Evolutionary conservation across 2,329 filamentous ascomycete species (phyloP).

Genomic region (Corynespora cassiicola): DNA sequence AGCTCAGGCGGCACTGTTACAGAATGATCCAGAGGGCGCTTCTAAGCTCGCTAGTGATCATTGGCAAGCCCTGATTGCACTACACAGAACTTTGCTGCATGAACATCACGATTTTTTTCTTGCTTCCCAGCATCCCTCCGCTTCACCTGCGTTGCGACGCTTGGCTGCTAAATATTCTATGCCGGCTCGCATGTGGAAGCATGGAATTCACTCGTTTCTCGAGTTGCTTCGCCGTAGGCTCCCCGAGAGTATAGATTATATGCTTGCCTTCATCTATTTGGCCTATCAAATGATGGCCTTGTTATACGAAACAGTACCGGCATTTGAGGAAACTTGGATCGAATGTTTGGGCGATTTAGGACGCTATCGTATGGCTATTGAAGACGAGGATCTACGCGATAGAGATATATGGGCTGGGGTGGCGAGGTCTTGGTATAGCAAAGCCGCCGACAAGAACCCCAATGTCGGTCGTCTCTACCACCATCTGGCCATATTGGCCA

Average conservation of each 20-base stretch:
- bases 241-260: constrained; percentile 81
- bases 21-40: constrained; percentile 53
- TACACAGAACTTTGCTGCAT: constrained; percentile 81
- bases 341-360: constrained; percentile 89
- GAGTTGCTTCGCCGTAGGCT: constrained; percentile 72
- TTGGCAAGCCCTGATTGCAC: constrained; percentile 82
- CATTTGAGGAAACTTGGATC: constrained; percentile 89
- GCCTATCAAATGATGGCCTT: constrained; percentile 91
- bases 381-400: constrained; percentile 78
- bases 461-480: constrained; percentile 83
- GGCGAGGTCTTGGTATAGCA: constrained; percentile 82
- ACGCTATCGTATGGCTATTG: constrained; percentile 89
- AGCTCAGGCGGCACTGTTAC: constrained; percentile 61
- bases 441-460: constrained; percentile 78
- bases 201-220: constrained; percentile 86
- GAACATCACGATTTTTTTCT: constrained; percentile 73
- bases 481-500: constrained; percentile 80
- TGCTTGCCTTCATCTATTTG: constrained; percentile 88
- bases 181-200: constrained; percentile 93
- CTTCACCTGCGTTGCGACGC: constrained; percentile 69
- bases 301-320: constrained; percentile 81
- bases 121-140: constrained; percentile 84
- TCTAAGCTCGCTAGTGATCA: constrained; percentile 66
- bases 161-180: constrained; percentile 85
- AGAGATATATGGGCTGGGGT: constrained; percentile 83